Conservation (phyloP, 306 rosid genomes). For the Elaeagnus macrophylla region DNA sequence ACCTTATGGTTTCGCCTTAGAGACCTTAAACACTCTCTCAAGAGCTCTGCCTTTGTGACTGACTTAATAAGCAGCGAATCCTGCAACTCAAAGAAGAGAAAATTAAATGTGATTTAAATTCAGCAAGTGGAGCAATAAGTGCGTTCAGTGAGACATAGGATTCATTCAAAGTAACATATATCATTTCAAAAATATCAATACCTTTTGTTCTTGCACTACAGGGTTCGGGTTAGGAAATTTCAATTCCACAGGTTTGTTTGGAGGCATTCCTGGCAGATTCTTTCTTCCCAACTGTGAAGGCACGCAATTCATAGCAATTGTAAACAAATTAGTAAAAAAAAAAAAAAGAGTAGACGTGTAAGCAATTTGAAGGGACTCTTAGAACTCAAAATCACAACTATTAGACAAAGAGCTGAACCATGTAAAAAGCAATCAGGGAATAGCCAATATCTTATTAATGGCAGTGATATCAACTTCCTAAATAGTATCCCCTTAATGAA, state of each 20-base stretch:
- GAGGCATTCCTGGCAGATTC: constrained; percentile 29
- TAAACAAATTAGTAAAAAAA: background rate
- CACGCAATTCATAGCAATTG: constrained; percentile 7
- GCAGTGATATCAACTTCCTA: background rate
- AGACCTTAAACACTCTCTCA: constrained; percentile 60
- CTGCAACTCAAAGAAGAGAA: constrained; percentile 28
- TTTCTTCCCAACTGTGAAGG: constrained; percentile 51
- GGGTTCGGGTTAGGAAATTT: constrained; percentile 18
- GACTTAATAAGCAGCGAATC: constrained; percentile 20
- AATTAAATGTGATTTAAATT: background rate
- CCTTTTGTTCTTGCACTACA: constrained; percentile 24
- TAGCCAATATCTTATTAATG: no score
- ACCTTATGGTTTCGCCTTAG: constrained; percentile 54
- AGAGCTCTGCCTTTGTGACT: constrained; percentile 26
- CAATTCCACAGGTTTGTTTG: constrained; percentile 12
- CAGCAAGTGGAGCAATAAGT: background rate
- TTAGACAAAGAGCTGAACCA: no score
- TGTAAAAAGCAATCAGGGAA: no score
- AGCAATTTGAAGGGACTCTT: no score
- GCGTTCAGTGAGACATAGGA: background rate
- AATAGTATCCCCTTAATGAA: background rate
- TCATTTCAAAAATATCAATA: constrained; percentile 12
- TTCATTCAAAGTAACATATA: background rate
- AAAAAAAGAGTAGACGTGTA: no score
- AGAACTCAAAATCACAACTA: no score